Evolutionary conservation across 345 rosid genomes (phyloP), one percentile per base, ranked within the genome.

Genomic region (Hibiscus trionum): DNA sequence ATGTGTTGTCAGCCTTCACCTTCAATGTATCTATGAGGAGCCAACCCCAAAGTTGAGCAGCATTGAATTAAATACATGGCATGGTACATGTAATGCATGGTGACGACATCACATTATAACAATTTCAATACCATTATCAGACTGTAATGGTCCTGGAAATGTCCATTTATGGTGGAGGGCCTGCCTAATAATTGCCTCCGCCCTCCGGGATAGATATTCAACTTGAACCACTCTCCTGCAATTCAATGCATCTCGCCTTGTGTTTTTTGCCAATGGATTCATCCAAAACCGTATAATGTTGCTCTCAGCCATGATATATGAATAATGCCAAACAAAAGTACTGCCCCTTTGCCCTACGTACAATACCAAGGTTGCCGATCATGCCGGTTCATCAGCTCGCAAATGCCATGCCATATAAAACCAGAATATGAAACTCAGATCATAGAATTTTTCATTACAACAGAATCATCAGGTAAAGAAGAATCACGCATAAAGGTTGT

Each of bases 181-280:
- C 73, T 88, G 96, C 9, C 59, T 83, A 14, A 88, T 85, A 52
- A 91, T 77, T 70, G 90, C 93, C 80, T 85, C 97, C 29, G 94
- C 1, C 24, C 24, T n/a, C n/a, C n/a, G n/a, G 94, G 55, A 76
- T 91, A 89, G 26, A 82, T 56, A 63, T 8, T 8, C 11, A 39
- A 39, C 44, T 91, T 90, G 69, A 84, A 87, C 98, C 92, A 91
- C 73, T 91, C 98, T 63, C 93, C 96, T 88, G 83, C 57, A 78
- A 69, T 4, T 66, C 17, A 26, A 46, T 15, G 33, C 16, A 47
- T 31, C n/a, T 37, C 58, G 50, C 3, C 58, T n/a, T 61, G 15
- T 46, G 15, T 47, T 50, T 5, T 55, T 26, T 15, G 42, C 31
- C 10, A 46, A 49, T 37, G 4, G 19, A 11, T 5, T 16, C 15